These are phyloP conservation scores for Sugiyamaella boreocaroliniensis DNA, from an alignment of 805 yeast species.

Conservation along the genomic window DNA sequence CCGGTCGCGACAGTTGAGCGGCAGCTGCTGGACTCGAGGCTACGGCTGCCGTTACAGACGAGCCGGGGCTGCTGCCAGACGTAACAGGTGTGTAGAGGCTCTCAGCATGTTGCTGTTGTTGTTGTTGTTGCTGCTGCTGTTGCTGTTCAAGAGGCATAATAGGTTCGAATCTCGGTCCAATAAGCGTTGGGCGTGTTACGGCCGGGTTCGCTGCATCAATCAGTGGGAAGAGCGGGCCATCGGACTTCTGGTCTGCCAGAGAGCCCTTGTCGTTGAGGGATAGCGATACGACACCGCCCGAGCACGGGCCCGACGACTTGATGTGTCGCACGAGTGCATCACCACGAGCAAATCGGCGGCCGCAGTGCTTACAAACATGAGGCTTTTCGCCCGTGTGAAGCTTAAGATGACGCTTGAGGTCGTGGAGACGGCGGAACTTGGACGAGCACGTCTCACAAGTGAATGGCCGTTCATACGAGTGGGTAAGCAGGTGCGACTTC, in stretches of 20 bases:
- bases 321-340: constrained; percentile 70
- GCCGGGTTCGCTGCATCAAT: constrained; percentile 2
- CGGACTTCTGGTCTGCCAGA: background rate
- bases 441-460: constrained; percentile 54
- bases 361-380: constrained; percentile 52
- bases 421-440: constrained; percentile 66
- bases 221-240: background rate
- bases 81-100: background rate
- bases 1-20: background rate
- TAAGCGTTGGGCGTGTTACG: constrained; percentile 6
- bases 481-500: constrained; percentile 65
- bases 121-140: background rate
- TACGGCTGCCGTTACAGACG: background rate
- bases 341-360: constrained; percentile 60
- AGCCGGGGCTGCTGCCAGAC: background rate
- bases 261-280: background rate
- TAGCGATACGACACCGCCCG: constrained; percentile 2
- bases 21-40: background rate
- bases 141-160: background rate
- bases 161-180: constrained; percentile 7
- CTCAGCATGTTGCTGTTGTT: background rate
- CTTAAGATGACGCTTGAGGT: constrained; percentile 67
- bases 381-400: constrained; percentile 75
- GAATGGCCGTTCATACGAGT: constrained; percentile 58
- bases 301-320: constrained; percentile 38